Evolutionary conservation across 495 filamentous ascomycete genomes (phyloP).

Genomic region (Podospora fimiseda): DNA sequence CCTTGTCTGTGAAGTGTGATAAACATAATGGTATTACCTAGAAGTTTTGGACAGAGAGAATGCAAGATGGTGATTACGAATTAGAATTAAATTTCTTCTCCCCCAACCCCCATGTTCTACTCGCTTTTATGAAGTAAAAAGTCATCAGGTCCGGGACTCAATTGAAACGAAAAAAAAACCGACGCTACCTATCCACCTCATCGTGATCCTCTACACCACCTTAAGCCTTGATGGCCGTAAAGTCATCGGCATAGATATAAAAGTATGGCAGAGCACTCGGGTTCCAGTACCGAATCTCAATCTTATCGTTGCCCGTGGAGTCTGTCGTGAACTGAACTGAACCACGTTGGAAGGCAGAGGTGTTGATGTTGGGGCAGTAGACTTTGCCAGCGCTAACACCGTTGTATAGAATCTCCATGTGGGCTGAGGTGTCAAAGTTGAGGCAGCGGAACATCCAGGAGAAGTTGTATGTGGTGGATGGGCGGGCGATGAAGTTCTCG

Average conservation of each 20-base stretch:
- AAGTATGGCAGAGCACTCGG: neutral
- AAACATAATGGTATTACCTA: no score
- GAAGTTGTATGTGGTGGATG: neutral
- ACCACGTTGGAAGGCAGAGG: neutral
- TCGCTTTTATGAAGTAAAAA: no score
- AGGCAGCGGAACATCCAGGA: constrained; percentile 6
- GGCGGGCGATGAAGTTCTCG: neutral
- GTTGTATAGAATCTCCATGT: neutral
- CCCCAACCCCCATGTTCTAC: no score
- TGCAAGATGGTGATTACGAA: no score
- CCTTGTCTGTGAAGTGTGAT: no score
- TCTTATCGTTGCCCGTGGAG: neutral
- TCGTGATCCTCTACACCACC: no score
- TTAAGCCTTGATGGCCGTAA: neutral
- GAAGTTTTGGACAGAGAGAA: no score
- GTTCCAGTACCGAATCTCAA: neutral
- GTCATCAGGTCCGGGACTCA: no score
- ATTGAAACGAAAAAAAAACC: no score
- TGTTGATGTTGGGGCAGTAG: neutral
- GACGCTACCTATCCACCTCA: no score
- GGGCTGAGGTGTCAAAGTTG: neutral
- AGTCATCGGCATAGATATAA: constrained; percentile 3
- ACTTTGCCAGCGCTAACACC: neutral
- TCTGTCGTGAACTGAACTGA: neutral
- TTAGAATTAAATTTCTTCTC: no score